phyloP scores from a whole-genome alignment of 2,329 filamentous ascomycete genomes.

The Helotiales sp. region DNA sequence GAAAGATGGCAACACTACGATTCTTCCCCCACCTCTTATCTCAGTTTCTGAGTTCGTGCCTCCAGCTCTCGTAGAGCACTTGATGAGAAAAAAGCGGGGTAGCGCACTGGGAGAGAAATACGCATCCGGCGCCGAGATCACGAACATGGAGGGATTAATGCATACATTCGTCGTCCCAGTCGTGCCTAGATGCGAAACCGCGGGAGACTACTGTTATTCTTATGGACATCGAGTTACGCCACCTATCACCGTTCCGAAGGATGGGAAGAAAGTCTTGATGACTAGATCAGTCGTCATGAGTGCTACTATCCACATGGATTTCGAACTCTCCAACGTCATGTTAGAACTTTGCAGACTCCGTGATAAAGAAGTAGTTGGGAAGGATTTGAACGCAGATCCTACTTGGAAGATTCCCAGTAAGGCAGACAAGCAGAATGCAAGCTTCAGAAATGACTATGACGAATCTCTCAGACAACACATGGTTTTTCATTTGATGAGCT shows the following conservation, averaged over 20 bases:
- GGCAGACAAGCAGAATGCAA: slow-evolving; percentile 30
- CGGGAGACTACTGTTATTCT: slow-evolving; percentile 35
- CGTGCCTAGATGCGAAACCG: slow-evolving; percentile 30
- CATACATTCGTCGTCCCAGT: slow-evolving; percentile 39
- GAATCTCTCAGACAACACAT: slow-evolving; percentile 30
- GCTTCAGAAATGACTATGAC: slow-evolving; percentile 31
- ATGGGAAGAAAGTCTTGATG: slow-evolving; percentile 12
- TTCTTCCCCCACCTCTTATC: slow-evolving; percentile 33
- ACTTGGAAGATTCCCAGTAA: slow-evolving; percentile 24
- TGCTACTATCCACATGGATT: slow-evolving; percentile 38
- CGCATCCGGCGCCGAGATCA: slow-evolving; percentile 26
- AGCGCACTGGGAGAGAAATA: slow-evolving; percentile 35
- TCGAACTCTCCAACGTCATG: slow-evolving; percentile 37
- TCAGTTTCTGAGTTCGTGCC: slow-evolving; percentile 34
- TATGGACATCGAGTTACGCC: slow-evolving; percentile 29
- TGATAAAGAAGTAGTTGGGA: slow-evolving; percentile 16
- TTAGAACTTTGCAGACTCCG: slow-evolving; percentile 30
- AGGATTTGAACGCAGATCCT: slow-evolving; percentile 13
- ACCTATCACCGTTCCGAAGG: neutral
- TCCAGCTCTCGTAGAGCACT: slow-evolving; percentile 16
- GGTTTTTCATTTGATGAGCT: slow-evolving; percentile 32
- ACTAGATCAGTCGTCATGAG: slow-evolving; percentile 35
- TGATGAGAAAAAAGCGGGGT: slow-evolving; percentile 37
- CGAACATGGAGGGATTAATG: slow-evolving; percentile 39
- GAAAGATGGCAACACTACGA: neutral